Base-by-base conservation (phyloP, 1,284 basidiomycete species). In the Fomitopsis pinicola region DNA sequence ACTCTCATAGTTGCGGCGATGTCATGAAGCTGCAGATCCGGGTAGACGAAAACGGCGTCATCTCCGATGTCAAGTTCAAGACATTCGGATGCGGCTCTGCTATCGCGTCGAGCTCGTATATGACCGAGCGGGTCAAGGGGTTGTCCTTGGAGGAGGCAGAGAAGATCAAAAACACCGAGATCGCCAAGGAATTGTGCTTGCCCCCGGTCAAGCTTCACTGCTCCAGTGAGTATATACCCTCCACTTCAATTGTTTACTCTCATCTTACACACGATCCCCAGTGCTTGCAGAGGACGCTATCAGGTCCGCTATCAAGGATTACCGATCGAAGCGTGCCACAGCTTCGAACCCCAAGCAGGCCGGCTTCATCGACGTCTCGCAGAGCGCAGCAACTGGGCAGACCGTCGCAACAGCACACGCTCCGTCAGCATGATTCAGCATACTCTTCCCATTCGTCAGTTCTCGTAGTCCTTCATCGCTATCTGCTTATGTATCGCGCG, bases 11-110 rank as follows among this genome's bases (percentile, higher is more conserved):
- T 12, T 94, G 90, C 71, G 87, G 86, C 69, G 96, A 97, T 78
- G 95, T 98, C 57, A 98, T 98, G 97, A 99, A 99, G 79, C 88
- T 99, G 28, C 96, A 98, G 76, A 99, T 99, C 75, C 92, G 94
- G 69, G 97, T 99, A 62, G 90, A 96, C 76, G 95, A 97, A 66
- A 83, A 92, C 55, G 91, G 95, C 46, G 86, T 98, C 77, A 99
- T 99, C 73, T 92, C 91, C 60, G 97, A 99, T 73, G 97, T 98
- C 76, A 97, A 97, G 78, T 99, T 98, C 85, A 98, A 97, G 82
- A 97, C 95, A 0, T 98, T 97, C 75, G 95, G 95, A 15, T 97
- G 94, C 75, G 94, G 97, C 61, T 97, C 94, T 64, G 97, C 97
- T 66, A 99, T 99, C 66, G 97, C 97, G 1, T 97, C 94, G 3